phyloP scores from a whole-genome alignment of 2,329 filamentous ascomycete genomes.

The Xylaria multiplex region DNA sequence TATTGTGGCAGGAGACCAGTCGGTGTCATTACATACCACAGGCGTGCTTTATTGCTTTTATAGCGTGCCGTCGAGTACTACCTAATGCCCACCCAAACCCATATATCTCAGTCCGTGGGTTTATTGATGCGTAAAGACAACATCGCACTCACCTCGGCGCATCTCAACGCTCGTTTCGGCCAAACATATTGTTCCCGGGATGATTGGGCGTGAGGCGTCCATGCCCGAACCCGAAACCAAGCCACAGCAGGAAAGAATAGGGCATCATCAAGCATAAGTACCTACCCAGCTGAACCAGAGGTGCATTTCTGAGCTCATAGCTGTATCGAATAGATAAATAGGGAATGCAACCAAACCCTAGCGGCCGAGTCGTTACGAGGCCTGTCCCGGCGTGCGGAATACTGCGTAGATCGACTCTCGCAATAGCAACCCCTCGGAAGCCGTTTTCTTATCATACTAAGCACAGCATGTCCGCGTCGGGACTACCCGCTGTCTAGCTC shows the following conservation, averaged over 20 bases:
- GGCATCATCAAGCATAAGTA: neutral
- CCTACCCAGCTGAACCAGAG: neutral
- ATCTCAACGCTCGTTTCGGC: neutral
- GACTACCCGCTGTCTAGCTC: slow-evolving; percentile 20
- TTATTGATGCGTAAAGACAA: too few relatives aligned
- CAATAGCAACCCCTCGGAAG: neutral
- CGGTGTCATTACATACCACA: too few relatives aligned
- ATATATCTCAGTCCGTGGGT: too few relatives aligned
- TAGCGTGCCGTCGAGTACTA: too few relatives aligned
- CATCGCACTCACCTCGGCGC: too few relatives aligned
- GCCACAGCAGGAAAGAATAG: neutral
- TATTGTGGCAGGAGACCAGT: too few relatives aligned
- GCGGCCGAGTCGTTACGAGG: neutral
- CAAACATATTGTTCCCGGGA: too few relatives aligned
- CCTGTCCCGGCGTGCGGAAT: slow-evolving; percentile 19
- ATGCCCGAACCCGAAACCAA: neutral
- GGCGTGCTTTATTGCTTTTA: too few relatives aligned
- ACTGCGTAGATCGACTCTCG: neutral
- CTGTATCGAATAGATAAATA: slow-evolving; percentile 9
- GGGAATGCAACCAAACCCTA: neutral
- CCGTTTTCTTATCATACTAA: slow-evolving; percentile 1
- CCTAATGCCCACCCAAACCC: too few relatives aligned
- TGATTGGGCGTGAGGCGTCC: neutral
- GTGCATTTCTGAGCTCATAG: neutral
- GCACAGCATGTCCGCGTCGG: slow-evolving; percentile 16